Evolutionary conservation across 2,329 filamentous ascomycete species (phyloP), one percentile per base, ranked within the genome.

Genomic region (Lasiodiplodia gonubiensis): DNA sequence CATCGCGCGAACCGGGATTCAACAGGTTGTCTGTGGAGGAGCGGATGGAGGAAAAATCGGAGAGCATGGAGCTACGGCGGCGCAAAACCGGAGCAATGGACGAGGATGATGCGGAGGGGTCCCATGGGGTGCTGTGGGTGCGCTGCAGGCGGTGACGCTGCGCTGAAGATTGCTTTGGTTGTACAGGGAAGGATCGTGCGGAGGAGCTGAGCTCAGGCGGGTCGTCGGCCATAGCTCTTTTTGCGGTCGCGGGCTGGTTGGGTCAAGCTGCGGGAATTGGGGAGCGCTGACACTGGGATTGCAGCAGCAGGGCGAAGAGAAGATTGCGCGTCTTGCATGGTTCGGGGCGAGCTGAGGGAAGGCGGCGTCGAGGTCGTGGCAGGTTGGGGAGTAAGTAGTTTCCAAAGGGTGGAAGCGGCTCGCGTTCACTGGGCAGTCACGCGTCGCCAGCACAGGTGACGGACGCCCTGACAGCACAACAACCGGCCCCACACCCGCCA

Each of bases 1-100:
- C 72, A 5, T 74, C 72, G 54, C 23, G 67, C 42, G 42, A 49
- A 27, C 55, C 49, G 48, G 83, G 84, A 33, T 87, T 81, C 8
- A 94, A 81, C 30, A 95, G 82, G 71, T 92, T 88, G 72, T 92
- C 89, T 0, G 89, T 90, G 23, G 90, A 91, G 2, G 86, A 87
- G 55, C 86, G 86, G 53, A 90, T 81, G 2, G 86, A 87, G 70
- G 91, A 91, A 73, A 86, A 89, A 73, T 94, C 91, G 33, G 92
- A 95, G 70, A 96, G 87, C 57, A 88, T 89, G 42, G 92, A 95
- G 80, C 90, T 92, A 69, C 92, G 87, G 66, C 92, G 87, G 33
- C 87, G 86, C 61, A 70, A 60, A 25, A 69, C 68, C 10, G 16
- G 42, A n/a, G 42, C 37, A 48, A 51, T 51, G 70, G 69, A 55